A percentile compares a stretch with the other conserved stretches of the same genome.
Conservation (phyloP, 1,139 yeast species). For the Geotrichum candidum region DNA sequence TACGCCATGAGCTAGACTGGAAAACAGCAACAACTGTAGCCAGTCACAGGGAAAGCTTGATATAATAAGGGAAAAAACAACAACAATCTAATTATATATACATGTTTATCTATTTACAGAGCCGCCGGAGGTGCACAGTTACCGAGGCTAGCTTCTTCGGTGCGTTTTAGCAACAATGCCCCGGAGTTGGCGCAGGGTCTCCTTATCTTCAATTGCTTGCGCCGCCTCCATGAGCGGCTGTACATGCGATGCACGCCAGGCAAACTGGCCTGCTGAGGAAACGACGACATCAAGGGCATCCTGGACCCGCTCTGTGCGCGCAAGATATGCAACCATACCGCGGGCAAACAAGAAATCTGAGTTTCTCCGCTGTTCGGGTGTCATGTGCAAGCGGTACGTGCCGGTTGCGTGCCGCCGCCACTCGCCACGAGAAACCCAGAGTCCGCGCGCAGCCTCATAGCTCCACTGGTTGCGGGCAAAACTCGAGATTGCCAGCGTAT, state of each 20-base stretch:
- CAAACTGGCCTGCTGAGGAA: slow-evolving; percentile 62
- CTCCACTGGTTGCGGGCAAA: slow-evolving; percentile 49
- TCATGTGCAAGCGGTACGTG: slow-evolving; percentile 40
- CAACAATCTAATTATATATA: no score
- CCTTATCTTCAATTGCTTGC: slow-evolving; percentile 41
- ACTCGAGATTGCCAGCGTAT: slow-evolving; percentile 60
- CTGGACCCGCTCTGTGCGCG: slow-evolving; percentile 47
- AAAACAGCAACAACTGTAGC: no score
- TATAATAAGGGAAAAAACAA: no score
- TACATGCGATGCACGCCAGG: slow-evolving; percentile 48
- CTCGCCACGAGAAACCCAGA: slow-evolving; percentile 75
- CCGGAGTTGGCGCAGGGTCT: slow-evolving; percentile 29
- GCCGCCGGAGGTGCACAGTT: neutral
- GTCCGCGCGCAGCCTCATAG: slow-evolving; percentile 51
- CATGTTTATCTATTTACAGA: neutral
- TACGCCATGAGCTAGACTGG: no score
- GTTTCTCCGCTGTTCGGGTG: slow-evolving; percentile 39
- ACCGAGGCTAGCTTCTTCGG: neutral
- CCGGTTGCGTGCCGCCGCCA: slow-evolving; percentile 48
- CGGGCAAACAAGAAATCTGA: slow-evolving; percentile 67
- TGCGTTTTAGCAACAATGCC: slow-evolving; percentile 7
- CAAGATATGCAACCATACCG: slow-evolving; percentile 52
- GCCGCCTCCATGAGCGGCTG: slow-evolving; percentile 29
- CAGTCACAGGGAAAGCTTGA: no score
- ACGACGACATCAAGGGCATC: slow-evolving; percentile 68